Base-by-base conservation (phyloP, 169 alveolate species). In the Cyclospora cayetanensis region DNA sequence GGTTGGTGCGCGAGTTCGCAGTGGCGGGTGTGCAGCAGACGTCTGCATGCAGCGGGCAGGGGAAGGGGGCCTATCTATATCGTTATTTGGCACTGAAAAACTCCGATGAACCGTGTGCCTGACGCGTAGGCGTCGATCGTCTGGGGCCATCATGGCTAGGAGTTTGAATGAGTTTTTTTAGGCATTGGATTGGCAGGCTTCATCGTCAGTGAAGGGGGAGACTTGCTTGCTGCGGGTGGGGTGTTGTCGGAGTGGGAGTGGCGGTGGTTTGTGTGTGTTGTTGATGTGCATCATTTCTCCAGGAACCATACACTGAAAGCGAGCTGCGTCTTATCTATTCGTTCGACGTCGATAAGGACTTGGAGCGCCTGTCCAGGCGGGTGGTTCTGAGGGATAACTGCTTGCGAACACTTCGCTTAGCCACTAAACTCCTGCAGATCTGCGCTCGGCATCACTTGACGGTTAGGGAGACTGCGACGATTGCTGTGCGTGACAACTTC, bases 301-400 rank as follows among this genome's bases (percentile, higher is more conserved):
- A 96, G 95, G 93, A 95, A 53, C 99, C 99, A 12, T 97, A 97
- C 94, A 92, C 95, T 34, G 93, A 90, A 80, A 94, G 95, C 65
- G 98, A 96, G 66, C 94, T 97, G 90, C 95, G 94, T 43, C 94
- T 94, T 29, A 96, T 97, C 25, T 95, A 91, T 80, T 92, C 97
- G 31, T 95, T 96, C 94, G 96, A 97, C 92, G 97, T 97, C 0
- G 99, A 97, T 76, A 96, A 94, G 76, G 99, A 97, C 91, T 98
- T 98, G 31, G 98, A 96, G 77, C 93, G 97, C 52, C 93, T 97
- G 46, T 91, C 95, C 46, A 94, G 97, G 74, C 96, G 95, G 31
- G 88, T 77, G n/a, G 88, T 70, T 25, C 35, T 60, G 82, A 93
- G 99, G 66, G 96, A 95, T 66, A 98, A 97, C 86, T 97, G 98